Percentiles rank a stretch among this genome's conserved stretches.
Conservation (phyloP, 108 stramenopile genomes). For the Epithemia pelagica region DNA sequence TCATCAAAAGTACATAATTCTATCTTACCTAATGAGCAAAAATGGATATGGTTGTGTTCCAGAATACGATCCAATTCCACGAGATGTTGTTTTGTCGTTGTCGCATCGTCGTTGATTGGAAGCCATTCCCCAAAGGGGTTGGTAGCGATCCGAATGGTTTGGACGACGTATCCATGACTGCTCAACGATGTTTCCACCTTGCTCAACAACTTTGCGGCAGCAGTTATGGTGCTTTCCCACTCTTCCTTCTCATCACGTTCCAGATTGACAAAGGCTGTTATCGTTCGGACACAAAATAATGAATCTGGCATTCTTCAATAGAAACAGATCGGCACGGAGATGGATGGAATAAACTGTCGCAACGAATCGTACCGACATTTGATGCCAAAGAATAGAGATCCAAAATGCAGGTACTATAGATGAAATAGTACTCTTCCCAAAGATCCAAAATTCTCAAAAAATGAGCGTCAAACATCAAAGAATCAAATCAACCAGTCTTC, state of each 20-base stretch:
- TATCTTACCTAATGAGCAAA: conserved; percentile 68
- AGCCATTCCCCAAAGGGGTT: conserved; percentile 85
- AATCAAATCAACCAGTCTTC: too few species aligned
- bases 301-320: too few species aligned
- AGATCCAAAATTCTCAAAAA: too few species aligned
- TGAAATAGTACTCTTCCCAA: too few species aligned
- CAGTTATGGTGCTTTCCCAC: conserved; percentile 14
- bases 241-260: conserved; percentile 1
- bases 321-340: too few species aligned
- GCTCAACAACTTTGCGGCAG: conserved; percentile 18
- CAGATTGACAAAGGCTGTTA: conserved; percentile 18
- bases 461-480: too few species aligned
- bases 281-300: conserved; percentile 12
- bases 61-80: conserved; percentile 32
- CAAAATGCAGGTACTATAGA: too few species aligned
- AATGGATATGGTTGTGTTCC: conserved; percentile 35
- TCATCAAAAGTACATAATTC: too few species aligned
- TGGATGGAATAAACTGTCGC: too few species aligned
- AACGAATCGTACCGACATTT: too few species aligned
- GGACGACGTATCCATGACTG: conserved; percentile 55
- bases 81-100: conserved; percentile 1
- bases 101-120: not conserved
- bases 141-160: conserved; percentile 76
- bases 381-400: too few species aligned
- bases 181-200: conserved; percentile 19